A percentile compares a stretch with the other conserved stretches of the same genome.
Evolutionary conservation across 495 filamentous ascomycete species (phyloP).

Genomic region (Lepidopterella palustris): DNA sequence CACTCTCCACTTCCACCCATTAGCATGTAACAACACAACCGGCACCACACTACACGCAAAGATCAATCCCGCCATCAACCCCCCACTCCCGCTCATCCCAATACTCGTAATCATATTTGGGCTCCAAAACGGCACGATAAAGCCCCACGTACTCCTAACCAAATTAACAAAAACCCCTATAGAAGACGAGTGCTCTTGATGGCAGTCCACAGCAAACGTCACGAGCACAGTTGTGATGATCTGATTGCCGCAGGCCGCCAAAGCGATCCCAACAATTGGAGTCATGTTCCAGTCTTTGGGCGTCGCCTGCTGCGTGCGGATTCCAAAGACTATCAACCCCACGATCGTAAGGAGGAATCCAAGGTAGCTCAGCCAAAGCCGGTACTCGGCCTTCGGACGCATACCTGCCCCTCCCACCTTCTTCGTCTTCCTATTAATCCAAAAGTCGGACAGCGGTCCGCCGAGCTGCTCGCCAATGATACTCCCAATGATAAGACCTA

Average conservation of each 20-base stretch:
- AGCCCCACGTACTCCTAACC: constrained; percentile 49
- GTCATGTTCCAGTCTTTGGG: constrained; percentile 43
- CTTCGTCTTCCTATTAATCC: constrained; percentile 40
- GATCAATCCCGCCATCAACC: too few relatives aligned
- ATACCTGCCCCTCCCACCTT: constrained; percentile 5
- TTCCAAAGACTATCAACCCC: constrained; percentile 48
- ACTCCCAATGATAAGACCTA: constrained; percentile 48
- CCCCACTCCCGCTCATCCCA: too few relatives aligned
- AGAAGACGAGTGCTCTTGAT: constrained; percentile 44
- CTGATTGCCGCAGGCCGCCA: constrained; percentile 49
- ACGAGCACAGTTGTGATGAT: constrained; percentile 50
- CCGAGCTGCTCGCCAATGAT: constrained; percentile 51
- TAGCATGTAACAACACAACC: too few relatives aligned
- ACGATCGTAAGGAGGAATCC: constrained; percentile 44
- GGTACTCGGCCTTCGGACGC: constrained; percentile 40
- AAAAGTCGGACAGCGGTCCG: constrained; percentile 43
- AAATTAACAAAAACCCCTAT: constrained; percentile 54
- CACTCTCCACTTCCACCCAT: too few relatives aligned
- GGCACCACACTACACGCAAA: too few relatives aligned
- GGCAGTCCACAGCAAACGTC: constrained; percentile 50
- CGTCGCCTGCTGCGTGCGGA: constrained; percentile 39
- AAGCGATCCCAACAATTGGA: constrained; percentile 46
- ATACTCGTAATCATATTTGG: too few relatives aligned
- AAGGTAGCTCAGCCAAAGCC: constrained; percentile 50
- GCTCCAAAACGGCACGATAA: constrained; percentile 54